Percentiles rank a stretch among this genome's conserved stretches.
These are phyloP conservation scores for Pinus taeda DNA, from an alignment of 75 land plant species.

Conservation along the genomic window DNA sequence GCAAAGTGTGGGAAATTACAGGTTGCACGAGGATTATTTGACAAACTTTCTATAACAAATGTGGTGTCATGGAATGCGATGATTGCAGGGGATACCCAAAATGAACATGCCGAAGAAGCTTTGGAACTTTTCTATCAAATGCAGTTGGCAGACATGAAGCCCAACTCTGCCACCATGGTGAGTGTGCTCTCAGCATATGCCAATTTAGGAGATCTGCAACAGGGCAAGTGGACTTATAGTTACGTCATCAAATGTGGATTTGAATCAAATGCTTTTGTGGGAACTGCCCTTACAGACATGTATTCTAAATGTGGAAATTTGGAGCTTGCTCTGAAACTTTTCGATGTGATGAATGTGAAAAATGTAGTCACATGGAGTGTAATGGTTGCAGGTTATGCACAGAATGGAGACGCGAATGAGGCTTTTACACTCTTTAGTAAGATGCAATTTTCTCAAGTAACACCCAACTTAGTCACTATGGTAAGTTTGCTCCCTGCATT, in stretches of 20 bases:
- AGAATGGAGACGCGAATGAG: slow-evolving; percentile 1
- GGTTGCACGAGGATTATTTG: slow-evolving; percentile 1
- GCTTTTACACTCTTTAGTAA: slow-evolving; percentile 7
- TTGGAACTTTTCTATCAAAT: slow-evolving; percentile 9
- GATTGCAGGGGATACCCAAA: not conserved
- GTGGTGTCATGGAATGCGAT: not conserved
- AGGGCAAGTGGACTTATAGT: slow-evolving; percentile 53
- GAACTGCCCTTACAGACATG: slow-evolving; percentile 55
- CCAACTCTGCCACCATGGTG: slow-evolving; percentile 36
- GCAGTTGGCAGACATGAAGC: slow-evolving; percentile 10
- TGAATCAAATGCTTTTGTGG: slow-evolving; percentile 46
- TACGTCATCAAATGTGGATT: slow-evolving; percentile 30
- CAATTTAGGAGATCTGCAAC: slow-evolving; percentile 24
- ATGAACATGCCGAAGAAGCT: not conserved
- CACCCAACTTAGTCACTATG: not conserved
- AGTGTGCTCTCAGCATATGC: slow-evolving; percentile 59
- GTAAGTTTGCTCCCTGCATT: slow-evolving; percentile 10
- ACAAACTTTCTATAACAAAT: not conserved
- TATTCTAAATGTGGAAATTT: slow-evolving; percentile 37
- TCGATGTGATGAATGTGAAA: slow-evolving; percentile 43
- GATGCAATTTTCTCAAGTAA: not conserved
- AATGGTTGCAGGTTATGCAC: slow-evolving; percentile 14
- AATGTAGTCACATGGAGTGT: slow-evolving; percentile 23
- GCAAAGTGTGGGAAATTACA: not conserved
- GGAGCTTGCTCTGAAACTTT: slow-evolving; percentile 22